A percentile compares a stretch with the other conserved stretches of the same genome.
Conservation (phyloP, 345 rosid species). For the Geranium brycei region DNA sequence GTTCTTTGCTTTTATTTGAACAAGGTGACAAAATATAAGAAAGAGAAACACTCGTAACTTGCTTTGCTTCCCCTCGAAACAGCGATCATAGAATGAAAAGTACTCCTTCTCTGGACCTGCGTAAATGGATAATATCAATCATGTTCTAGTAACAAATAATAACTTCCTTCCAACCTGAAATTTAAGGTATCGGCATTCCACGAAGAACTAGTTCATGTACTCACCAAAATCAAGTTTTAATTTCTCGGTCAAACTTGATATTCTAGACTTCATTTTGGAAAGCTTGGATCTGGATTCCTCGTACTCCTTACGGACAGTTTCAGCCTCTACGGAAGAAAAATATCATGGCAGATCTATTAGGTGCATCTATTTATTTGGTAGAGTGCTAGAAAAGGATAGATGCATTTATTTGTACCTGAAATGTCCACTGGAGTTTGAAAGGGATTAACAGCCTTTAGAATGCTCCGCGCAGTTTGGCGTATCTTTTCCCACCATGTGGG, state of each 20-base stretch:
- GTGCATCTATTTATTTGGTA: not conserved
- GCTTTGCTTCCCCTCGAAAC: slow-evolving; percentile 85
- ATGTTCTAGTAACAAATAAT: not conserved
- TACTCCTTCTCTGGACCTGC: slow-evolving; percentile 89
- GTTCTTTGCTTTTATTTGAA: too few relatives aligned
- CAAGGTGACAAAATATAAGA: not conserved
- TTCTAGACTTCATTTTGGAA: slow-evolving; percentile 74
- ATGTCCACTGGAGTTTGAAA: slow-evolving; percentile 64
- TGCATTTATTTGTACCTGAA: slow-evolving; percentile 37
- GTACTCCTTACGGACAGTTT: slow-evolving; percentile 61
- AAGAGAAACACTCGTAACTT: slow-evolving; percentile 32
- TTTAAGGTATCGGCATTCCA: too few relatives aligned
- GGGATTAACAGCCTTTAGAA: slow-evolving; percentile 64
- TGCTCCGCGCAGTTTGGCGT: slow-evolving; percentile 40
- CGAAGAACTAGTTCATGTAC: slow-evolving; percentile 6
- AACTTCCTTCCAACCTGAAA: not conserved
- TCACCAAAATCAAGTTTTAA: slow-evolving; percentile 80
- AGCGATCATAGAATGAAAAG: slow-evolving; percentile 64
- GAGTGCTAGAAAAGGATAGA: not conserved
- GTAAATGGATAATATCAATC: not conserved
- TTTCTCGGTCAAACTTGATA: slow-evolving; percentile 68
- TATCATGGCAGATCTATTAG: slow-evolving; percentile 9
- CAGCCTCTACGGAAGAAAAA: slow-evolving; percentile 47
- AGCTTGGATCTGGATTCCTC: slow-evolving; percentile 67
- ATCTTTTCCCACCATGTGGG: slow-evolving; percentile 85